Conservation (phyloP, 2,329 filamentous ascomycete species). For the Phaeoacremonium minimum region DNA sequence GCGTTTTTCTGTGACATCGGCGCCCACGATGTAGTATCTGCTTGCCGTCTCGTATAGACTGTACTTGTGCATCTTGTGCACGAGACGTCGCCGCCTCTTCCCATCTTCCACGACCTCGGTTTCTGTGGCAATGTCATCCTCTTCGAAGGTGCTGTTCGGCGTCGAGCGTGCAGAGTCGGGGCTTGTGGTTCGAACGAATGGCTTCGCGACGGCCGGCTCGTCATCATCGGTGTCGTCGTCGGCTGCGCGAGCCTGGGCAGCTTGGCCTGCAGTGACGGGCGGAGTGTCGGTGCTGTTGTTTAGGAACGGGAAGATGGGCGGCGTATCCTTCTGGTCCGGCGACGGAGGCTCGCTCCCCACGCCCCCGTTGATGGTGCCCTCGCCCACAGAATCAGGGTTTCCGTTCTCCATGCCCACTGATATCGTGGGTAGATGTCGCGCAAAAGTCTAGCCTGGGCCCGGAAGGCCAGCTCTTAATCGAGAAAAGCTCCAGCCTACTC, state of each 20-base stretch:
- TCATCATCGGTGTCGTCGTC: conserved; percentile 52
- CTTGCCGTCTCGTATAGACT: conserved; percentile 95
- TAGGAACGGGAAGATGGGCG: conserved; percentile 31
- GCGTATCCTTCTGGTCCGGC: conserved; percentile 2
- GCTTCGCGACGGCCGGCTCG: conserved; percentile 52
- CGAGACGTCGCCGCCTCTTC: conserved; percentile 23
- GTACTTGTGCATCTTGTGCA: conserved; percentile 86
- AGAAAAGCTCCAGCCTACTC: no score
- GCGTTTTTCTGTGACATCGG: conserved; percentile 81
- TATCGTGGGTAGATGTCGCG: no score
- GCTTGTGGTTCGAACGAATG: conserved; percentile 52
- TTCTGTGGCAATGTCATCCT: conserved; percentile 15
- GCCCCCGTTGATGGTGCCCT: not conserved
- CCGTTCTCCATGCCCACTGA: not conserved
- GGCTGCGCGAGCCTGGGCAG: conserved; percentile 5
- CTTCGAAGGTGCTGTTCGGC: conserved; percentile 12
- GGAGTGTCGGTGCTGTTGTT: conserved; percentile 31
- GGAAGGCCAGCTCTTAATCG: no score
- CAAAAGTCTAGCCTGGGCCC: no score
- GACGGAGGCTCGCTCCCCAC: not conserved
- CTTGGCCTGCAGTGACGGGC: conserved; percentile 17
- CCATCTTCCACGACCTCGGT: conserved; percentile 20
- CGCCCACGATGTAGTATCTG: conserved; percentile 90
- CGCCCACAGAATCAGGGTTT: not conserved
- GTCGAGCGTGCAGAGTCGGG: conserved; percentile 34